Base-by-base conservation (phyloP, 1,139 yeast species). In the Lodderomyces orthopsilosis region DNA sequence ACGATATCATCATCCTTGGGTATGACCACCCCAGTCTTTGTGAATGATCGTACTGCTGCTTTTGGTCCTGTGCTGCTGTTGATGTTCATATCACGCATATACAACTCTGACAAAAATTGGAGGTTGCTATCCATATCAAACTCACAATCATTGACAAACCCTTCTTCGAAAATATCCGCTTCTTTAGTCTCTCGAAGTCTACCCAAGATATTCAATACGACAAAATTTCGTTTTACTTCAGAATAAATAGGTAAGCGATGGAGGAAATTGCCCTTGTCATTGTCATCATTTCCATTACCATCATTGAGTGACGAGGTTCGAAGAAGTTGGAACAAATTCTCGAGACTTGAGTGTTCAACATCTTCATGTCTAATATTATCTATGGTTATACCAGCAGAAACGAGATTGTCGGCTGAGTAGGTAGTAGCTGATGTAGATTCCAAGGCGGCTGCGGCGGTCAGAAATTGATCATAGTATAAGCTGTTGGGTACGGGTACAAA, bases 1-100 rank as follows among this genome's bases (percentile, higher is more conserved):
- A 89, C 83, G 23, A 93, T 87, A 59, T 93, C 98, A 58, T 91
- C 97, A 50, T 88, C 95, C 48, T 89, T 77, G 1, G 97, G 96
- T 9, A 89, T 77, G 14, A 90, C 77, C 19, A 84, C 82, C 1
- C 96, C 95, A 1, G 76, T 68, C 45, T 83, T 79, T 26, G 83
- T 74, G 57, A 88, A 87, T 41, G 70, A 73, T 47, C 96, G 71
- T 6, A 90, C 91, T 0, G 75, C 68, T 27, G 63, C 58, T 48
- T 66, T 70, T 3, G 68, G 54, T 48, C 58, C 63, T 18, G 59
- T 51, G 42, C 59, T 48, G 14, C 30, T 23, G 41, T 60, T 62
- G 37, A 58, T 50, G 39, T 62, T 68, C 43, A 63, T 68, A 48
- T 71, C 74, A 49, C 70, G 74, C 35, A 70, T 54, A 49, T 68